phyloP scores from a whole-genome alignment of 257 asterid genomes.

The Euphrasia confusa region DNA sequence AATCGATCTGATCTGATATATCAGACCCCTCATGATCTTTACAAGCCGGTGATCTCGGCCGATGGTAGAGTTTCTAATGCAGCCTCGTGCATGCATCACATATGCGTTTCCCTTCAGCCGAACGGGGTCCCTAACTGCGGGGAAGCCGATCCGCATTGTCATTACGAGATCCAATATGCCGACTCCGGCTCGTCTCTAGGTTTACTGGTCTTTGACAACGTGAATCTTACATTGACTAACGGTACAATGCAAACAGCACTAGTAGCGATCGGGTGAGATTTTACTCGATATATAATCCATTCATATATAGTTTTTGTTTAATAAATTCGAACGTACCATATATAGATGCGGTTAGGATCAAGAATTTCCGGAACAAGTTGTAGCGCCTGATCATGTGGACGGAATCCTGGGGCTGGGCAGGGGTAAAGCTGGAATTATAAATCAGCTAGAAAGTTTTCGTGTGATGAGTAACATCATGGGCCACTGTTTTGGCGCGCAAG shows the following conservation, averaged over 20 bases:
- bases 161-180: constrained; percentile 76
- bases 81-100: constrained; percentile 52
- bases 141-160: constrained; percentile 65
- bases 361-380: constrained; percentile 44
- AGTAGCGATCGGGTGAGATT: constrained; percentile 67
- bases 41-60: constrained; percentile 38
- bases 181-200: constrained; percentile 79
- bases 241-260: constrained; percentile 49
- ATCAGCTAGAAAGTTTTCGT: constrained; percentile 54
- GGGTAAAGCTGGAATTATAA: constrained; percentile 68
- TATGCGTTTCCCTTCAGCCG: constrained; percentile 54
- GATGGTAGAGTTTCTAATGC: constrained; percentile 27
- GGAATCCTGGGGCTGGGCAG: constrained; percentile 92
- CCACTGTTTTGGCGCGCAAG: constrained; percentile 69
- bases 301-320: too few species aligned
- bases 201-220: constrained; percentile 58
- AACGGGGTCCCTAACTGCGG: constrained; percentile 33
- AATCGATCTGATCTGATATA: not conserved
- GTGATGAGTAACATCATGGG: constrained; percentile 64
- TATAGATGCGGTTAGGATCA: constrained; percentile 93
- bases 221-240: constrained; percentile 53
- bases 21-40: constrained; percentile 84
- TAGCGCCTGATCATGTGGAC: constrained; percentile 56
- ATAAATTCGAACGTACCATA: too few species aligned
- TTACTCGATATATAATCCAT: too few species aligned